Percentiles rank a stretch among this genome's conserved stretches.
These are phyloP conservation scores for Macroventuria anomochaeta DNA, from an alignment of 2,329 filamentous ascomycete species.

Conservation along the genomic window DNA sequence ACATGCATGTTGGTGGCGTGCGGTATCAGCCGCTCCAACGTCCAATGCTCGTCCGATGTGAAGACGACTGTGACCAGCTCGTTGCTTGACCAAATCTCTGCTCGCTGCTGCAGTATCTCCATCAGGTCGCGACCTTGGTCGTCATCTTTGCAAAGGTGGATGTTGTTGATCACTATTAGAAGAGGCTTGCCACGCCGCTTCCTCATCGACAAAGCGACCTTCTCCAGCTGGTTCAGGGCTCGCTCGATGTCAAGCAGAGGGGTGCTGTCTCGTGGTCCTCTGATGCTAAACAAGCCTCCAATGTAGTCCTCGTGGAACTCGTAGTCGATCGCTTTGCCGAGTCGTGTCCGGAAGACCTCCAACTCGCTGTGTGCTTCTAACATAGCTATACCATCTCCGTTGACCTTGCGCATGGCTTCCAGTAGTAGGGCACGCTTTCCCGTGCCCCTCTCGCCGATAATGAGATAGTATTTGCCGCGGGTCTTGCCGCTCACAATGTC, in stretches of 20 bases:
- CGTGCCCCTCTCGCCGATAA: constrained; percentile 93
- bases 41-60: constrained; percentile 97
- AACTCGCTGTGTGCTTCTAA: constrained; percentile 93
- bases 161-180: constrained; percentile 89
- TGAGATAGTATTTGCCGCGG: constrained; percentile 83
- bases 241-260: constrained; percentile 93
- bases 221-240: constrained; percentile 96
- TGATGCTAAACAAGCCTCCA: constrained; percentile 90
- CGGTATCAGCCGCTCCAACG: constrained; percentile 90
- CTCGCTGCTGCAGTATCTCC: constrained; percentile 91
- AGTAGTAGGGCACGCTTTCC: constrained; percentile 95
- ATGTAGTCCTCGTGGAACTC: constrained; percentile 99
- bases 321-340: constrained; percentile 93
- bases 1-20: constrained; percentile 93
- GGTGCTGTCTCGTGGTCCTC: constrained; percentile 87
- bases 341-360: constrained; percentile 89
- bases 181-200: constrained; percentile 70
- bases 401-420: constrained; percentile 89
- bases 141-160: constrained; percentile 88
- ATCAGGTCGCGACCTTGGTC: constrained; percentile 88
- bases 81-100: constrained; percentile 92
- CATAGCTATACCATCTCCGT: constrained; percentile 89
- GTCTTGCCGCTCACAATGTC: constrained; percentile 76
- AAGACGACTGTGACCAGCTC: constrained; percentile 91
- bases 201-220: constrained; percentile 79